phyloP scores from a whole-genome alignment of 495 filamentous ascomycete species.

The Trypethelium eluteriae region DNA sequence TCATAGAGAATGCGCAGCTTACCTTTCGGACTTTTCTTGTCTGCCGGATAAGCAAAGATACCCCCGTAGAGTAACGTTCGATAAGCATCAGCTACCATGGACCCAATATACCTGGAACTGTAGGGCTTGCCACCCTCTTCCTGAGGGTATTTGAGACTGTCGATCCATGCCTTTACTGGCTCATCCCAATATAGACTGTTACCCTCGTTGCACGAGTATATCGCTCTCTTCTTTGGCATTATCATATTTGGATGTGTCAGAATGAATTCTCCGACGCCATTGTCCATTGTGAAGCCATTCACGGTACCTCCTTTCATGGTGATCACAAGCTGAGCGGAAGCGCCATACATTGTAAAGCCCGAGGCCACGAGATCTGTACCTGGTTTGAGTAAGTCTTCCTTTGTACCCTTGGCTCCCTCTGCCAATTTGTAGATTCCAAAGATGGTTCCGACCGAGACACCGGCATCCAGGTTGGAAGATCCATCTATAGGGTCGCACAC shows the following conservation, averaged over 20 bases:
- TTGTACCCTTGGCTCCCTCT: constrained; percentile 59
- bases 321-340: constrained; percentile 89
- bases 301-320: constrained; percentile 91
- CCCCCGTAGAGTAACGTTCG: constrained; percentile 91
- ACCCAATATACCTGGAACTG: constrained; percentile 87
- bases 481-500: constrained; percentile 98
- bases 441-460: constrained; percentile 96
- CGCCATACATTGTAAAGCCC: constrained; percentile 99
- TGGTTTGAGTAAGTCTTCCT: constrained; percentile 77
- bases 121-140: constrained; percentile 78
- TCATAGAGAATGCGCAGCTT: constrained; percentile 97
- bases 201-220: constrained; percentile 98
- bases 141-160: constrained; percentile 70
- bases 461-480: constrained; percentile 93
- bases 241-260: constrained; percentile 92
- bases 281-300: constrained; percentile 96
- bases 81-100: constrained; percentile 98
- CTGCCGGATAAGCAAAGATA: constrained; percentile 93
- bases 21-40: constrained; percentile 96
- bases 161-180: constrained; percentile 76
- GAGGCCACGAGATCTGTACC: constrained; percentile 87
- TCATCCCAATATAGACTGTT: constrained; percentile 96
- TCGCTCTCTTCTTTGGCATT: constrained; percentile 68
- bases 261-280: constrained; percentile 95
- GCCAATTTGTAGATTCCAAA: constrained; percentile 88